phyloP scores from a whole-genome alignment of 371 early-diverging fungal genomes.

The Mucor circinelloides region DNA sequence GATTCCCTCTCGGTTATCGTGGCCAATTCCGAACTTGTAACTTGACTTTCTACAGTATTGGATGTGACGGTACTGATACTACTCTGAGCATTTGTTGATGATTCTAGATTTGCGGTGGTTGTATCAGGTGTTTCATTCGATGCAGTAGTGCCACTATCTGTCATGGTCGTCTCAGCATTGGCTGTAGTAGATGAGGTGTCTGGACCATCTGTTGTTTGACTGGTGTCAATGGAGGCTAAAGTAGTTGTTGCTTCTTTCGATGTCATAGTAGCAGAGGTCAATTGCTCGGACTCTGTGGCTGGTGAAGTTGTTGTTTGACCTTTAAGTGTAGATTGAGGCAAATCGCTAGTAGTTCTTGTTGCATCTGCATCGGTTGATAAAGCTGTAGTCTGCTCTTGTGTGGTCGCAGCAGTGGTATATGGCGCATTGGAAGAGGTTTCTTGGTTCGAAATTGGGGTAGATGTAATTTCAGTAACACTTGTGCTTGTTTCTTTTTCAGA shows the following conservation, averaged over 20 bases:
- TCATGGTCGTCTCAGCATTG: not conserved
- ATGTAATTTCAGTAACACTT: not conserved
- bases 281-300: no score
- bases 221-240: not conserved
- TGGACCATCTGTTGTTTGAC: not conserved
- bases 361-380: no score
- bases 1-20: not conserved
- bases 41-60: not conserved
- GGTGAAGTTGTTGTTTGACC: no score
- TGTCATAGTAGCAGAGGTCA: not conserved
- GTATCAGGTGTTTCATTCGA: not conserved
- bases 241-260: not conserved
- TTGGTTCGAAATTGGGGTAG: not conserved
- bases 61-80: not conserved
- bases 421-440: no score
- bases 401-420: no score
- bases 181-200: not conserved
- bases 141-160: not conserved
- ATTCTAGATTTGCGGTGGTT: not conserved
- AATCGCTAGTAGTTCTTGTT: no score
- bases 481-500: not conserved
- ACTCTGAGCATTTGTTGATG: not conserved
- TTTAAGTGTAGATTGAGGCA: no score
- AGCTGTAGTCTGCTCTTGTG: no score
- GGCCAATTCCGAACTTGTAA: not conserved